Conservation (phyloP, 2,329 filamentous ascomycete genomes). For the Cadophora luteo-olivacea region DNA sequence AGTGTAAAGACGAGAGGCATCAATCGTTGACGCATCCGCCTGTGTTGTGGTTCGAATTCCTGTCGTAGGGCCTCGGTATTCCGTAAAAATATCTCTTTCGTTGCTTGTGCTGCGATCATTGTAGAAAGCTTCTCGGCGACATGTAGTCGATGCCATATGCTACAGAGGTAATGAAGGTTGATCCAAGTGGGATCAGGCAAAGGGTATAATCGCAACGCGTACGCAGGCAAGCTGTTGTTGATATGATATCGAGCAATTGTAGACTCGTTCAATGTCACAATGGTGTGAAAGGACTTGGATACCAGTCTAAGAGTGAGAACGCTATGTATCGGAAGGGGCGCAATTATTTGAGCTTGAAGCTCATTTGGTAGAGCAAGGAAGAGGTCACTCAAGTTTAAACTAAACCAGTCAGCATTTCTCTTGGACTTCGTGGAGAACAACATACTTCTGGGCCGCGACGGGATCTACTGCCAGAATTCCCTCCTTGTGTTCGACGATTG, state of each 20-base stretch:
- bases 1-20: constrained; percentile 69
- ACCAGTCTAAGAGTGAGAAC: constrained; percentile 64
- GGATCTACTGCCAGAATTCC: constrained; percentile 38
- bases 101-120: constrained; percentile 68
- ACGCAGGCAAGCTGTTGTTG: constrained; percentile 63
- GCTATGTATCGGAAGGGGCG: constrained; percentile 64
- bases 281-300: constrained; percentile 64
- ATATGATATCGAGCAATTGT: constrained; percentile 68
- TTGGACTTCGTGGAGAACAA: neutral
- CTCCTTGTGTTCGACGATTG: constrained; percentile 41
- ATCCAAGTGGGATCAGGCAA: constrained; percentile 53
- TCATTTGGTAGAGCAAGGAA: constrained; percentile 66
- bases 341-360: constrained; percentile 67
- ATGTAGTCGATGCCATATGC: constrained; percentile 70
- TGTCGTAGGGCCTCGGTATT: constrained; percentile 59
- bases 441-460: constrained; percentile 35
- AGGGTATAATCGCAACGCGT: constrained; percentile 66
- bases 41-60: constrained; percentile 66
- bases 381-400: constrained; percentile 59
- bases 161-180: constrained; percentile 67
- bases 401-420: constrained; percentile 30
- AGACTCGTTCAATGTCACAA: constrained; percentile 65
- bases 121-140: constrained; percentile 67
- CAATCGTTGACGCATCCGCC: constrained; percentile 68
- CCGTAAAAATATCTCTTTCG: constrained; percentile 68